Percentiles rank a stretch among this genome's conserved stretches.
phyloP scores from a whole-genome alignment of 495 filamentous ascomycete genomes.

The Chaetomium cochliodes region DNA sequence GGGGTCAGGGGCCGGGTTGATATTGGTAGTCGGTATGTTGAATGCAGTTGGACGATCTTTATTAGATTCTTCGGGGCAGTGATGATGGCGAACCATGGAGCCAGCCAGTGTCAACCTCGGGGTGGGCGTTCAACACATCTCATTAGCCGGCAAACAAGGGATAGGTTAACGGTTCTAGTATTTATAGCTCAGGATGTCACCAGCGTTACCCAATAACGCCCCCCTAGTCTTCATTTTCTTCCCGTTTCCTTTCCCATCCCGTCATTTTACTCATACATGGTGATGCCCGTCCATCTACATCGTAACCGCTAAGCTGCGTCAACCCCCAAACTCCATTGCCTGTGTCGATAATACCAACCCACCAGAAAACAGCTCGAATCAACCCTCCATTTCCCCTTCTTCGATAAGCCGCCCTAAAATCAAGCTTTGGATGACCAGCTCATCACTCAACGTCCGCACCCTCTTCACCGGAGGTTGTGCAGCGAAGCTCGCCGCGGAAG shows the following conservation, averaged over 20 bases:
- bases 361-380: background rate
- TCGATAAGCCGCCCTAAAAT: slow-evolving; percentile 80
- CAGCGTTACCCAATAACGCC: background rate
- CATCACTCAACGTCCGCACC: slow-evolving; percentile 69
- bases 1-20: too few relatives aligned
- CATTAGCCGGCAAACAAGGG: too few relatives aligned
- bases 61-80: too few relatives aligned
- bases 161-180: too few relatives aligned
- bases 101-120: too few relatives aligned
- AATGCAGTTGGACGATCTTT: too few relatives aligned
- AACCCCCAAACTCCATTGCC: background rate
- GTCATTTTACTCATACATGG: background rate
- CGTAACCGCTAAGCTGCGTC: background rate
- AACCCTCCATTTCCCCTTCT: slow-evolving; percentile 48
- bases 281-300: background rate
- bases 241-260: background rate
- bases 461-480: slow-evolving; percentile 44
- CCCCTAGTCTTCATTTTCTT: background rate
- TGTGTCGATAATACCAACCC: background rate
- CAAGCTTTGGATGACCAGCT: slow-evolving; percentile 88
- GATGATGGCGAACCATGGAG: too few relatives aligned
- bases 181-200: too few relatives aligned
- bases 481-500: slow-evolving; percentile 28
- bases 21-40: too few relatives aligned
- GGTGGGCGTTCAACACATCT: too few relatives aligned